Base-by-base conservation (phyloP, 148 eudicot species). In the Pharnaceum exiguum region DNA sequence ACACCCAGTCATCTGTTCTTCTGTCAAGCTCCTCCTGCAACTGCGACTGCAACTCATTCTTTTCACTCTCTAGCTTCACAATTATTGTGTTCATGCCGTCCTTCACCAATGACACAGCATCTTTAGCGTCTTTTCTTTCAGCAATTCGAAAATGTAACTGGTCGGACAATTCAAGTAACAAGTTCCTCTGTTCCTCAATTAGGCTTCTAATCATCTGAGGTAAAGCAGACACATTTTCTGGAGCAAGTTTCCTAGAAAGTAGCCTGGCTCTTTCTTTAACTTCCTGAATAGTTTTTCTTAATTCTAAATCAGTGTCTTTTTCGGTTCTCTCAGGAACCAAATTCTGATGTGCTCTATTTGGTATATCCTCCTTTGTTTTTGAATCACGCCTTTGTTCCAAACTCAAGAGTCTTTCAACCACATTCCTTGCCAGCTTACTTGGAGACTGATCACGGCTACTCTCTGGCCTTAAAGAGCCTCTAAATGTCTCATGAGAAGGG, bases 391-490 rank as follows among this genome's bases (percentile, higher is more conserved):
- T 25, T 39, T 63, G 74, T 27, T 70, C 74, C 53, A 70, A 31
- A 45, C 45, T 63, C 18, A 70, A 42, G 50, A 70, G 74, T 39
- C 62, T 70, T 43, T 70, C 69, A 37, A 70, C 64, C 50, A 70
- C 74, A 19, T 70, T 48, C 36, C 63, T 70, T 33, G 74, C 74
- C 17, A 70, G 59, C 57, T 63, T 63, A 12, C 63, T 70, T 5
- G 74, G 74, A 63, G 74, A 70, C 54, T 57, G n/a, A n/a, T n/a
- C 74, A 27, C 19, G 64, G 36, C 37, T 52, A 35, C 25, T 46
- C 36, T 63, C 57, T 39, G 42, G 57, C 52, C 51, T 45, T 31
- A 50, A 31, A 42, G 52, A 22, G 18, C 56, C 67, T 40, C 51
- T 62, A 36, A 63, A 56, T 19, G 50, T 12, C 36, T 22, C 40